A percentile compares a stretch with the other conserved stretches of the same genome.
These are phyloP conservation scores for Patellifolia procumbens DNA, from an alignment of 179 eudicot species.

Conservation along the genomic window DNA sequence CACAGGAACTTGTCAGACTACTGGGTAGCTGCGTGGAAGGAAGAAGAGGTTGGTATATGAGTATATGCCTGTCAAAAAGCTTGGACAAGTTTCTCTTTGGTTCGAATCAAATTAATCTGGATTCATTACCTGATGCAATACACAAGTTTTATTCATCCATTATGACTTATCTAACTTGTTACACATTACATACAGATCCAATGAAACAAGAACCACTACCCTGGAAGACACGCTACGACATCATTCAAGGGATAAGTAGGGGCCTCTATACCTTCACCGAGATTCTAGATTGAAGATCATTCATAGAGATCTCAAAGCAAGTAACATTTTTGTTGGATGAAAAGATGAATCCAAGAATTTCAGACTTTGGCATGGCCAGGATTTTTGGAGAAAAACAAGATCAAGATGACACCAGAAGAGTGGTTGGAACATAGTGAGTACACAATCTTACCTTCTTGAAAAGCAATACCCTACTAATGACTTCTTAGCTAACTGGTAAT, in stretches of 20 bases:
- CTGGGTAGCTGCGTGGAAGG: conserved; percentile 15
- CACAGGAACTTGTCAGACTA: conserved; percentile 16
- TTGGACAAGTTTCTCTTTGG: conserved; percentile 6
- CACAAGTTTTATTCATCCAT: neutral
- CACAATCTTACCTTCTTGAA: too few relatives aligned
- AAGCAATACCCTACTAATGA: too few relatives aligned
- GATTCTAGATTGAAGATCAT: conserved; percentile 18
- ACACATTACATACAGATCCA: neutral
- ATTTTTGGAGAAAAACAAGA: conserved; percentile 14
- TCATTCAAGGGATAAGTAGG: conserved; percentile 5
- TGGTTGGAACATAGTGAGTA: conserved; percentile 14
- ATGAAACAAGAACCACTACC: neutral
- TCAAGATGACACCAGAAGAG: conserved; percentile 15
- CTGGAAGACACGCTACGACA: conserved; percentile 8
- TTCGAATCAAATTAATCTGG: neutral
- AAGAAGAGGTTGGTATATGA: conserved; percentile 14
- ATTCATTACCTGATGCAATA: neutral
- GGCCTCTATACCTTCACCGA: conserved; percentile 18
- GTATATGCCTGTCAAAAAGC: conserved; percentile 8
- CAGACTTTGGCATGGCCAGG: conserved; percentile 20
- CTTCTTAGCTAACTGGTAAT: too few relatives aligned
- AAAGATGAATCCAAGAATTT: conserved; percentile 6
- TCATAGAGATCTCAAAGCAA: conserved; percentile 19
- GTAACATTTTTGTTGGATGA: conserved; percentile 3
- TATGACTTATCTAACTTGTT: neutral